Evolutionary conservation across 352 stramenopile genomes (phyloP).

Genomic region (Phytopythium oedochilum): DNA sequence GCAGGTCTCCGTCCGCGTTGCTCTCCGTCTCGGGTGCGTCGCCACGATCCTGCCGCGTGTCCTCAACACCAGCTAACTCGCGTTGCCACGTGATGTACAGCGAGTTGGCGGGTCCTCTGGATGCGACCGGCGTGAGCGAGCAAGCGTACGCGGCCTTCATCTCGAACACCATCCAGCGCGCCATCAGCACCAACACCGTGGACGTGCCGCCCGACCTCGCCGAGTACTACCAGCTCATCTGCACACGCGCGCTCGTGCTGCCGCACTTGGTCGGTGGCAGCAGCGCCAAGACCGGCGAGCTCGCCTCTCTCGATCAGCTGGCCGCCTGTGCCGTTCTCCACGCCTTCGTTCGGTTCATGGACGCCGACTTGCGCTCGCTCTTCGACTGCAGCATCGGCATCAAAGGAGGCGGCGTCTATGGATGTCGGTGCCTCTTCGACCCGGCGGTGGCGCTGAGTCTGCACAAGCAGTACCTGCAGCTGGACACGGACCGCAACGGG

Average conservation of each 20-base stretch:
- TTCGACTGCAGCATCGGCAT: conserved; percentile 15
- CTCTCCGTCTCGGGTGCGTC: conserved; percentile 2
- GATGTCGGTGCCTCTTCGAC: background rate
- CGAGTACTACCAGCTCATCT: conserved; percentile 63
- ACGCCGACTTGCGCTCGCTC: conserved; percentile 18
- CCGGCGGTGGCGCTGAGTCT: conserved; percentile 35
- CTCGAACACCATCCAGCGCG: conserved; percentile 14
- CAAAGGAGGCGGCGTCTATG: background rate
- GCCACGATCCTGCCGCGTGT: background rate
- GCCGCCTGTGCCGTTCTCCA: conserved; percentile 24
- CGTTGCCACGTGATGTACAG: background rate
- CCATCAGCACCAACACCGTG: conserved; percentile 8
- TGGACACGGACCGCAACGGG: conserved; percentile 59
- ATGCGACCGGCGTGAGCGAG: conserved; percentile 22
- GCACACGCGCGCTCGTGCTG: conserved; percentile 43
- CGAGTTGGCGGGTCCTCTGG: conserved; percentile 3
- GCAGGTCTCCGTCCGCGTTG: conserved; percentile 26
- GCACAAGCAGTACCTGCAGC: conserved; percentile 54
- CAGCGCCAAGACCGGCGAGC: conserved; percentile 7
- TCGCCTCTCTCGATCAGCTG: conserved; percentile 34
- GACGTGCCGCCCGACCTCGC: conserved; percentile 35
- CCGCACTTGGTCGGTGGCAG: conserved; percentile 20
- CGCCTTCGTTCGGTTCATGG: conserved; percentile 40
- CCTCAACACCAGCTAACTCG: no score
- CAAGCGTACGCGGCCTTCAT: conserved; percentile 24